Evolutionary conservation across 129 eudicot genomes (phyloP).

Genomic region (Saussurea involucrata): DNA sequence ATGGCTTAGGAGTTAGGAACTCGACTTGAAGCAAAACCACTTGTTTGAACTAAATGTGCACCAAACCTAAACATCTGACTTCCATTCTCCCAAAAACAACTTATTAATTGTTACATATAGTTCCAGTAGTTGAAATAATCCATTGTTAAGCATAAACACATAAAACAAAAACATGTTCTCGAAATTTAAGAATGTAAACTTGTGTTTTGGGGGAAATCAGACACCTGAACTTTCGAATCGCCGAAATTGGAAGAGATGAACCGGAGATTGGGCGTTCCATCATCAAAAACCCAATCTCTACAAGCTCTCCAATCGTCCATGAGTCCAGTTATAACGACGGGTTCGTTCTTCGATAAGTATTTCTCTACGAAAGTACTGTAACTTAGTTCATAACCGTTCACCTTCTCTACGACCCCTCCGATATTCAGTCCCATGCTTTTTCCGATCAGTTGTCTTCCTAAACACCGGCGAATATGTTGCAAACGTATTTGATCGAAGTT

Average conservation of each 20-base stretch:
- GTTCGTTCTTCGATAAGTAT: slow-evolving; percentile 56
- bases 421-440: slow-evolving; percentile 46
- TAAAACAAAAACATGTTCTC: not conserved
- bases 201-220: not conserved
- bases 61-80: not conserved
- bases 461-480: slow-evolving; percentile 12
- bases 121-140: not conserved
- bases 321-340: slow-evolving; percentile 76
- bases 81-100: slow-evolving; percentile 1
- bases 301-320: slow-evolving; percentile 82
- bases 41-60: not conserved
- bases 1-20: not conserved
- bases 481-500: slow-evolving; percentile 7
- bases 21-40: not conserved
- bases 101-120: not conserved
- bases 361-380: slow-evolving; percentile 51
- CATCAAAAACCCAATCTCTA: slow-evolving; percentile 57
- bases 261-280: slow-evolving; percentile 63
- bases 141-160: not conserved
- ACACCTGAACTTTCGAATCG: slow-evolving; percentile 71
- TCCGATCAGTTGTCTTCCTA: not conserved
- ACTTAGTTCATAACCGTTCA: slow-evolving; percentile 54
- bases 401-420: slow-evolving; percentile 61
- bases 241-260: slow-evolving; percentile 63
- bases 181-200: not conserved